phyloP scores from a whole-genome alignment of 2,329 filamentous ascomycete species.

The Fusarium illudens region DNA sequence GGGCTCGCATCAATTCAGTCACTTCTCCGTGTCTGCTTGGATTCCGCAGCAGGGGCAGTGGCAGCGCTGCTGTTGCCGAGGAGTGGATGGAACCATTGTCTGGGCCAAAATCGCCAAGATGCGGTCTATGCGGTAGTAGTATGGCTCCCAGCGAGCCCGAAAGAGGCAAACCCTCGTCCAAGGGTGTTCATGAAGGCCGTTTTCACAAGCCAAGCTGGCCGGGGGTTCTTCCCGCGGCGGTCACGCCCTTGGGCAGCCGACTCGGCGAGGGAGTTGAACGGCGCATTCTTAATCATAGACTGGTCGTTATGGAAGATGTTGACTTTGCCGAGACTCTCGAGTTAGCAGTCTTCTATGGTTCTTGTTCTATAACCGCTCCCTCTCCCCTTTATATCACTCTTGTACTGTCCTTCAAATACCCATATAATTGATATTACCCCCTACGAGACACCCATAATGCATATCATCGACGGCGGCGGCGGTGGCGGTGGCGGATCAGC shows the following conservation, averaged over 20 bases:
- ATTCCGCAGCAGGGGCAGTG: slow-evolving; percentile 1
- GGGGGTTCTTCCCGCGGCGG: neutral
- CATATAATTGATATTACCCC: neutral
- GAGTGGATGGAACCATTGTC: slow-evolving; percentile 9
- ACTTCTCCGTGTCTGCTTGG: slow-evolving; percentile 5
- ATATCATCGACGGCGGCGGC: slow-evolving; percentile 35
- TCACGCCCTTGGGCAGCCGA: neutral
- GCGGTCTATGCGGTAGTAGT: slow-evolving; percentile 4
- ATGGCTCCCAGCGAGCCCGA: neutral
- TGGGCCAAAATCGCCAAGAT: slow-evolving; percentile 3
- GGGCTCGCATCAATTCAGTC: neutral
- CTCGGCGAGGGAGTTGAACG: slow-evolving; percentile 4
- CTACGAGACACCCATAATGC: slow-evolving; percentile 25
- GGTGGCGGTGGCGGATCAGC: slow-evolving; percentile 30
- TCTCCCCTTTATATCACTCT: neutral
- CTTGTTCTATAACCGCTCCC: neutral
- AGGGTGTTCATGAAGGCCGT: slow-evolving; percentile 4
- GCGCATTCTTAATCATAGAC: slow-evolving; percentile 11
- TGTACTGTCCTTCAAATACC: neutral
- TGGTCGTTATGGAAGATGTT: slow-evolving; percentile 1
- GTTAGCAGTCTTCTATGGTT: neutral
- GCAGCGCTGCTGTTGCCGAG: neutral
- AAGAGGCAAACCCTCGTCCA: slow-evolving; percentile 8
- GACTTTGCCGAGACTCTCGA: neutral
- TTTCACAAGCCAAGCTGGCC: slow-evolving; percentile 13